These are phyloP conservation scores for Lachnellula hyalina DNA, from an alignment of 2,329 filamentous ascomycete species.

Conservation along the genomic window DNA sequence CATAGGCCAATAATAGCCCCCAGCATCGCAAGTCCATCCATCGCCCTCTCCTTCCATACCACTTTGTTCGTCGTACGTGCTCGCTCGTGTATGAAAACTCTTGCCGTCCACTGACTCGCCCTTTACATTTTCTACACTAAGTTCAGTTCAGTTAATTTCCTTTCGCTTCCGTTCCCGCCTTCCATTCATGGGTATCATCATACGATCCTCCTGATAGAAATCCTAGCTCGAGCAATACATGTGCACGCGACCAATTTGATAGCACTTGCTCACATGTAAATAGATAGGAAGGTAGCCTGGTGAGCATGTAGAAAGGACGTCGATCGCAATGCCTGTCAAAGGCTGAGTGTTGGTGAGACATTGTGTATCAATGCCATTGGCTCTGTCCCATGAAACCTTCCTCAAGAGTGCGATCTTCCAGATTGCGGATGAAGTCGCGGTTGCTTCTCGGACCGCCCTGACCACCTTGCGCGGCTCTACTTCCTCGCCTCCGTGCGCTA, in stretches of 20 bases:
- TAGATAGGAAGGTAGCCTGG: slow-evolving; percentile 7
- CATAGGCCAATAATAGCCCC: background rate
- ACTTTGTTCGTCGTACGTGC: background rate
- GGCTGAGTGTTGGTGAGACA: slow-evolving; percentile 1
- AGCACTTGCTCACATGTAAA: background rate
- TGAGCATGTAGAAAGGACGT: slow-evolving; percentile 6
- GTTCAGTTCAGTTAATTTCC: background rate
- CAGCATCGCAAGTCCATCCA: background rate
- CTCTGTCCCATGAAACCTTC: slow-evolving; percentile 77
- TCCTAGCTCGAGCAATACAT: background rate
- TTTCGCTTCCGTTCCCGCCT: too few relatives aligned
- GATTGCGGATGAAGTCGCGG: slow-evolving; percentile 86
- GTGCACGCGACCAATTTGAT: slow-evolving; percentile 1
- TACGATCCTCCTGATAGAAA: background rate
- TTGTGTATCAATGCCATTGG: slow-evolving; percentile 63
- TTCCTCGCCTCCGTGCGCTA: slow-evolving; percentile 68
- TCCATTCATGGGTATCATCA: slow-evolving; percentile 2
- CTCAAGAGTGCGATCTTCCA: slow-evolving; percentile 91
- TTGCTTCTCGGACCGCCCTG: slow-evolving; percentile 52
- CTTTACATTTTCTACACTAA: background rate
- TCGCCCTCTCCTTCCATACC: background rate
- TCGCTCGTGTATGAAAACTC: background rate
- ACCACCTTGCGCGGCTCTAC: slow-evolving; percentile 58
- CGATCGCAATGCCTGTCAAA: slow-evolving; percentile 15
- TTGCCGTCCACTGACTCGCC: background rate